Evolutionary conservation across 73 alveolate genomes (phyloP).

Genomic region (Tetrahymena malaccensis): DNA sequence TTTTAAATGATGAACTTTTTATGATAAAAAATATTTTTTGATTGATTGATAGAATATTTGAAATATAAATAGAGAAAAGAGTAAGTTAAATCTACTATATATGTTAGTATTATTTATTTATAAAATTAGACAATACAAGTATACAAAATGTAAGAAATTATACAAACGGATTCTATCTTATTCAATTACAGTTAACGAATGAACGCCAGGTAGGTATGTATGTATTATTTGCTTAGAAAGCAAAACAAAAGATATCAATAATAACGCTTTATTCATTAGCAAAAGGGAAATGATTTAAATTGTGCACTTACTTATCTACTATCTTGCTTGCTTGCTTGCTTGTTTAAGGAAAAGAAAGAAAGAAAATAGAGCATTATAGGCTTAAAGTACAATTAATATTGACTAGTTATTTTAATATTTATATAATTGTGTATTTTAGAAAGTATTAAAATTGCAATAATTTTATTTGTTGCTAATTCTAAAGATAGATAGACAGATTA

Average conservation of each 20-base stretch:
- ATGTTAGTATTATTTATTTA: neutral
- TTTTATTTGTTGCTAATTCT: neutral
- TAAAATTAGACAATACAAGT: neutral
- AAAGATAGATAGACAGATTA: neutral
- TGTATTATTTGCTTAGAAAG: neutral
- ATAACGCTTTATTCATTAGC: neutral
- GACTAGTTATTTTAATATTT: neutral
- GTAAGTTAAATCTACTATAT: neutral
- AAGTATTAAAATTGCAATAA: neutral
- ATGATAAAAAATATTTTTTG: neutral
- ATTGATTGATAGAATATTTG: too few species aligned
- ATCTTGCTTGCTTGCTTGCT: neutral
- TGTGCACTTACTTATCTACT: too few species aligned
- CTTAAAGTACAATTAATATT: neutral
- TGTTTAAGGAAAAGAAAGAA: neutral
- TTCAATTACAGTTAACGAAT: neutral
- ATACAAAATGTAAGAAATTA: neutral
- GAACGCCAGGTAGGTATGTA: neutral
- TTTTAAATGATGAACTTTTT: too few species aligned
- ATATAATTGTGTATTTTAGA: neutral
- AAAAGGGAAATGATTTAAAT: neutral
- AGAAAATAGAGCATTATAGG: neutral
- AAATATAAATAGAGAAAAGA: neutral
- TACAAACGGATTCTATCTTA: neutral
- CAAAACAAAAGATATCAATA: neutral